phyloP scores from a whole-genome alignment of 202 grass and related monocot species.

The Zizania palustris region DNA sequence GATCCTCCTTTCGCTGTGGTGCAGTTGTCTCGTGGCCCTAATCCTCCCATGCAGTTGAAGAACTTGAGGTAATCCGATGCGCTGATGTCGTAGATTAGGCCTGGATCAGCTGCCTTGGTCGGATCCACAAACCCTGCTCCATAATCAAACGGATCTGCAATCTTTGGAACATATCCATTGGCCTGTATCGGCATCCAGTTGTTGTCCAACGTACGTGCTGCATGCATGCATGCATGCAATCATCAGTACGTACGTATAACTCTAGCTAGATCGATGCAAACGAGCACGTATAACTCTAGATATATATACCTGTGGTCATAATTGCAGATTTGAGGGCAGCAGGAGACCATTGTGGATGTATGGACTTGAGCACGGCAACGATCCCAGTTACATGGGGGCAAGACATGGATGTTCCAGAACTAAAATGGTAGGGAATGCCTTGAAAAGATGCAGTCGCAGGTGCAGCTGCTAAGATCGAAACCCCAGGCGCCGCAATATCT shows the following conservation, averaged over 20 bases:
- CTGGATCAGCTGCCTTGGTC: conserved; percentile 14
- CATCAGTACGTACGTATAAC: no score
- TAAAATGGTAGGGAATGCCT: not conserved
- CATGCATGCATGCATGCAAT: no score
- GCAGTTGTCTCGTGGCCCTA: not conserved
- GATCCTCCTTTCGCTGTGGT: not conserved
- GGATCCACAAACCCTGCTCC: conserved; percentile 29
- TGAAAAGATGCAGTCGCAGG: not conserved
- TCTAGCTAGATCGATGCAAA: no score
- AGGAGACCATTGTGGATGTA: not conserved
- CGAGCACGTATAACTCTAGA: no score
- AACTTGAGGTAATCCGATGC: conserved; percentile 4
- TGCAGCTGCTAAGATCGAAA: conserved; percentile 3
- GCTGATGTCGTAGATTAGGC: conserved; percentile 1
- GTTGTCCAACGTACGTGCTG: not conserved
- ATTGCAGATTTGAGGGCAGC: not conserved
- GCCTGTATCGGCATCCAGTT: not conserved
- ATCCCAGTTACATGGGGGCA: conserved; percentile 19
- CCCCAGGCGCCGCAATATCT: no score
- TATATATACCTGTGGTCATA: conserved; percentile 19
- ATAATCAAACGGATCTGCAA: not conserved
- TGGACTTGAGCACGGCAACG: not conserved
- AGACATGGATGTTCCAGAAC: conserved; percentile 11
- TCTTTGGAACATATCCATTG: not conserved
- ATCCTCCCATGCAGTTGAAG: conserved; percentile 3